These are phyloP conservation scores for Begonia masoniana DNA, from an alignment of 306 rosid genomes.

Conservation along the genomic window DNA sequence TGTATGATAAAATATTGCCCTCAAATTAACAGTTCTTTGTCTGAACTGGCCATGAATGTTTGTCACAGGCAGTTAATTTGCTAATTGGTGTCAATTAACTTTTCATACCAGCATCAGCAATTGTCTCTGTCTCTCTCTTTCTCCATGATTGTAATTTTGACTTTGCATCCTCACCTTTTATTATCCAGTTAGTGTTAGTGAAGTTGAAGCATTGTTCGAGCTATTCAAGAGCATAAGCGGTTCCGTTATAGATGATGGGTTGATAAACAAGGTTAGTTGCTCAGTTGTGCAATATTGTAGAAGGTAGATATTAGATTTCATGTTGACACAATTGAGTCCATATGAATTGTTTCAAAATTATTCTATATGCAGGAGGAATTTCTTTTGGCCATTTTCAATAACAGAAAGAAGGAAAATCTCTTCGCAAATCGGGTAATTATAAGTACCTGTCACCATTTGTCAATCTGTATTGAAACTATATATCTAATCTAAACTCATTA, in stretches of 20 bases:
- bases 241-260: constrained; percentile 73
- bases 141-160: too few relatives aligned
- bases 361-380: constrained; percentile 75
- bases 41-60: too few relatives aligned
- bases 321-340: too few relatives aligned
- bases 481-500: not conserved
- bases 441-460: not conserved
- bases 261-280: constrained; percentile 61
- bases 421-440: constrained; percentile 69
- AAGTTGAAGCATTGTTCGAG: constrained; percentile 92
- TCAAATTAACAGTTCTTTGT: too few relatives aligned
- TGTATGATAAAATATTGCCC: too few relatives aligned
- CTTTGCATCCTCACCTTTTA: too few relatives aligned
- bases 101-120: too few relatives aligned
- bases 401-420: constrained; percentile 56
- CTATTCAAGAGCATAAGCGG: constrained; percentile 77
- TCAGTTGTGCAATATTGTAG: too few relatives aligned
- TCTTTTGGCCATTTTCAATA: constrained; percentile 75
- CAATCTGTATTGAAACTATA: not conserved
- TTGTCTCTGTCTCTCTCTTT: too few relatives aligned
- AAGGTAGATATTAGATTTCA: too few relatives aligned
- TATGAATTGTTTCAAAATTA: not conserved
- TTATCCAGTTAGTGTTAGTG: constrained; percentile 61
- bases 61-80: too few relatives aligned
- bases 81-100: too few relatives aligned